phyloP scores from a whole-genome alignment of 371 early-diverging fungal genomes.

The Mucor circinelloides region DNA sequence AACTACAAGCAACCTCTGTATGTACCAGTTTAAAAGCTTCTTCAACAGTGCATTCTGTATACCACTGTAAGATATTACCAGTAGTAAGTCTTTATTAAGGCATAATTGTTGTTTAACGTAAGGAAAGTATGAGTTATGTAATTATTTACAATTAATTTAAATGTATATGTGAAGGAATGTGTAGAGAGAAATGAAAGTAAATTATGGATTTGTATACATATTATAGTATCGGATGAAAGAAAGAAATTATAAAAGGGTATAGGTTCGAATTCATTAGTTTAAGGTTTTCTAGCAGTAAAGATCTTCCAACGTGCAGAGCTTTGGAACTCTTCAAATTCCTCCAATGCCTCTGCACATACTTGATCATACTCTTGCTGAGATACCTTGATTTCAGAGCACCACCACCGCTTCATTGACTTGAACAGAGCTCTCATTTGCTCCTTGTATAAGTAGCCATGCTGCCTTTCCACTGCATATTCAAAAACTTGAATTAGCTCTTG shows the following conservation, averaged over 20 bases:
- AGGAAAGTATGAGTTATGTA: neutral
- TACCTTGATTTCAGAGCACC: slow-evolving; percentile 38
- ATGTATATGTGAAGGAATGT: neutral
- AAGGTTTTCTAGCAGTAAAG: slow-evolving; percentile 27
- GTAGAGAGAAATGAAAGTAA: neutral
- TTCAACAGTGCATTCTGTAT: too few relatives aligned
- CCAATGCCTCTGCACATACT: slow-evolving; percentile 24
- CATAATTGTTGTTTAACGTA: neutral
- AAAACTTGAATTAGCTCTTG: neutral
- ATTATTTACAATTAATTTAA: neutral
- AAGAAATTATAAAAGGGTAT: neutral
- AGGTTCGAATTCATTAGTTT: neutral
- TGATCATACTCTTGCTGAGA: slow-evolving; percentile 26
- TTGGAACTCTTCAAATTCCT: slow-evolving; percentile 27
- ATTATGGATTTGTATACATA: neutral
- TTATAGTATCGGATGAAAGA: neutral
- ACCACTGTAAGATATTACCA: too few relatives aligned
- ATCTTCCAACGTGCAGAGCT: slow-evolving; percentile 28
- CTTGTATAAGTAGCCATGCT: slow-evolving; percentile 45
- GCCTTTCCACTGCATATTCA: slow-evolving; percentile 32
- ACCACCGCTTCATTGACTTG: slow-evolving; percentile 49
- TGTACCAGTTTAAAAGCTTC: too few relatives aligned
- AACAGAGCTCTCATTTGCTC: slow-evolving; percentile 47
- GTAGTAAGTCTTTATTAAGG: neutral
- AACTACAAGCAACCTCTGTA: too few relatives aligned